Base-by-base conservation (phyloP, 805 yeast species). In the Kuraishia piskuri region DNA sequence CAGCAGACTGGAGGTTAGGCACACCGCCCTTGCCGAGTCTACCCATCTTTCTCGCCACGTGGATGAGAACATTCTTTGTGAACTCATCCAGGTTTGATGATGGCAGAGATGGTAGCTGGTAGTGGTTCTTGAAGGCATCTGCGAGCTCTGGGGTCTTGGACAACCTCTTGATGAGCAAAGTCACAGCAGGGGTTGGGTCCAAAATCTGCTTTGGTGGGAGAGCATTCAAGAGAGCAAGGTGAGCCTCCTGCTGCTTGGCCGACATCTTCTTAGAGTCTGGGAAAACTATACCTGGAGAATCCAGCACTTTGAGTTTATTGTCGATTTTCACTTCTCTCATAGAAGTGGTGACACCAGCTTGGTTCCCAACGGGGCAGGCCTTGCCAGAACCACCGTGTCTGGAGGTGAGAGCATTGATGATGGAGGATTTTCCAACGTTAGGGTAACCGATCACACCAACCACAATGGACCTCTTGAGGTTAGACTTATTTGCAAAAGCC, bases 401-500 rank as follows among this genome's bases (percentile, higher is more conserved):
- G 52, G 88, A 78, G 2, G 90, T 83, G 59, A 92, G 75, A 1
- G 97, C 86, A 69, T 92, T 92, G 65, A 92, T 94, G 54, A 94
- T 86, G 20, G 97, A 89, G 2, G 97, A 90, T 68, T 91, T 91
- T 63, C 98, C 98, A 52, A 92, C 97, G 67, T 92, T 92, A 51
- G 99, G 99, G 72, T 90, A 92, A 19, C 99, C 99, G 59, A 92
- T 88, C 46, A 92, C 96, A 68, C 99, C 98, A 49, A 90, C 97
- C 48, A 89, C 80, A 54, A 91, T 86, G 14, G 96, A 83, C 67
- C 98, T 83, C 66, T 91, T 91, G 62, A 91, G 77, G 65, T 90
- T 88, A 22, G 90, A 80, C 68, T 87, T 86, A 58, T 80, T 78
- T 21, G 98, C 91, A 66, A 86, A 94, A 50, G 90, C 77, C 71